Base-by-base conservation (phyloP, 352 stramenopile genomes). In the Pythium aquatile region DNA sequence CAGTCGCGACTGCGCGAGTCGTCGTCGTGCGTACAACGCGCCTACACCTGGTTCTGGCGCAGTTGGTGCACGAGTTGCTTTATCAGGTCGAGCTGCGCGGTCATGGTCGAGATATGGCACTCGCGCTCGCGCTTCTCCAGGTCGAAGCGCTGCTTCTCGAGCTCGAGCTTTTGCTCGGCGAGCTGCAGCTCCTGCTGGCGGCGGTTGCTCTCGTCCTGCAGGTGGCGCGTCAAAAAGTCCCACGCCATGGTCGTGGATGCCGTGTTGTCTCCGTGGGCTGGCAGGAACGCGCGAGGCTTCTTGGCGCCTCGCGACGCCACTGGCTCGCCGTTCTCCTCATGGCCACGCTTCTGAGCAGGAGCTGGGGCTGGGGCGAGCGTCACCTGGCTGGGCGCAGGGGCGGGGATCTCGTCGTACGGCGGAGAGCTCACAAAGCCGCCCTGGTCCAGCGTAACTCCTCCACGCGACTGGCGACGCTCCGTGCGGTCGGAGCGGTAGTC, bases 111-210 rank as follows among this genome's bases (percentile, higher is more conserved):
- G 20, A 69, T 60, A 42, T 63, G 55, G 55, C 42, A 62, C 63
- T 69, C 63, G 33, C 63, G 63, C 63, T 69, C 63, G 46, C 63
- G 63, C 39, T 69, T 69, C 37, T 69, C 63, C 26, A 69, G 40
- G n/a, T 69, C 63, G 33, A 69, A 69, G 29, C 63, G 63, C 40
- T 69, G 63, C 39, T 69, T 69, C 47, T 69, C 63, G 14, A 69
- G 54, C 55, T 69, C 63, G 32, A 69, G 6, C 20, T 59, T 59
- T 35, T 69, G 55, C 48, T 69, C 63, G 33, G 63, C 63, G 39
- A 69, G 46, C 29, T 51, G 63, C 24, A 64, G 55, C 20, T 69
- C 63, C 44, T 69, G 55, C 32, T 60, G 55, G 30, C 63, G 63
- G 10, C 56, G 63, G 16, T 26, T 29, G 9, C 40, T 39, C 48